These are phyloP conservation scores for Paxillus rubicundulus DNA, from an alignment of 768 basidiomycete genomes.

Conservation along the genomic window DNA sequence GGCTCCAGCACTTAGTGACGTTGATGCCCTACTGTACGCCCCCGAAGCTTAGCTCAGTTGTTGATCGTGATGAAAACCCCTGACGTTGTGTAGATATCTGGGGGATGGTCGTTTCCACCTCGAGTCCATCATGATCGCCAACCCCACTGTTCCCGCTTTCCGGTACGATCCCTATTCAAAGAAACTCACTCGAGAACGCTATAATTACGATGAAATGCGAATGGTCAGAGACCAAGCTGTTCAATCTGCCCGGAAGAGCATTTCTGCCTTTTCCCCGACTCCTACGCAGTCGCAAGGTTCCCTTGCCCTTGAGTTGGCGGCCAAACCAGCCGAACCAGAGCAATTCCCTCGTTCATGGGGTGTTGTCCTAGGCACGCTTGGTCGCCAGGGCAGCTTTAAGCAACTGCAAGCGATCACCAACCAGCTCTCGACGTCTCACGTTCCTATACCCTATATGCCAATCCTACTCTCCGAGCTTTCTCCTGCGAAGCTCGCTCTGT, in stretches of 20 bases:
- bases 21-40: conserved; percentile 89
- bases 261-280: conserved; percentile 34
- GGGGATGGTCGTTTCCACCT: conserved; percentile 98
- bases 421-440: conserved; percentile 56
- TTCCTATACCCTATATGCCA: conserved; percentile 73
- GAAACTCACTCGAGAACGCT: conserved; percentile 89
- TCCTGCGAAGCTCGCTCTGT: conserved; percentile 86
- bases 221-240: conserved; percentile 71
- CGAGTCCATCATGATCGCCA: conserved; percentile 99
- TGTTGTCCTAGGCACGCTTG: conserved; percentile 89
- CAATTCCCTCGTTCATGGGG: conserved; percentile 62
- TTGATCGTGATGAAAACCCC: not conserved
- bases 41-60: not conserved
- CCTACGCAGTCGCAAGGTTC: conserved; percentile 4
- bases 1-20: conserved; percentile 72
- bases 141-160: conserved; percentile 91
- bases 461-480: conserved; percentile 97
- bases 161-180: conserved; percentile 99
- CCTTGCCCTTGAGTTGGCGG: conserved; percentile 5
- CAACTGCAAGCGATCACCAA: conserved; percentile 84
- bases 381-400: conserved; percentile 88
- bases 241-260: conserved; percentile 64
- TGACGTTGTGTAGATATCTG: conserved; percentile 65
- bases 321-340: conserved; percentile 13
- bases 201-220: conserved; percentile 88